These are phyloP conservation scores for Ampelocalamus luodianensis DNA, from an alignment of 176 grass and related monocot species.

Conservation along the genomic window DNA sequence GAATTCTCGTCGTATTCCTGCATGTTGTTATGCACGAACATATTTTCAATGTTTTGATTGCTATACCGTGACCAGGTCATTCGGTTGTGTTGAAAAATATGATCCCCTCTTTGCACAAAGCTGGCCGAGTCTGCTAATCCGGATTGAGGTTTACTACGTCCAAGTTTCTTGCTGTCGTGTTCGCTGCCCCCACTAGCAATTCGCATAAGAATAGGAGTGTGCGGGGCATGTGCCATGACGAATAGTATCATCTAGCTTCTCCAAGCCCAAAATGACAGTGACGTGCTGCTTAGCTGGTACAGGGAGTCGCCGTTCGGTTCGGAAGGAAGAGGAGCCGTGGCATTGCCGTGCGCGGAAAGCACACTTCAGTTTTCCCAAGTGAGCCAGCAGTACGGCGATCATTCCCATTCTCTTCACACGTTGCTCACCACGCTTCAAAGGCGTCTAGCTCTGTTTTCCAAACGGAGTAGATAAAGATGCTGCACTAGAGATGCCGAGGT, in stretches of 20 bases:
- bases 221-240: not conserved
- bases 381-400: not conserved
- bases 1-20: conserved; percentile 27
- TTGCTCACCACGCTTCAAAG: not conserved
- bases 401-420: not conserved
- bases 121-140: not conserved
- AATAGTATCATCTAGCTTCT: not conserved
- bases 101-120: not conserved
- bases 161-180: not conserved
- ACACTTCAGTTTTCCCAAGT: not conserved
- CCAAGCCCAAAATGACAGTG: not conserved
- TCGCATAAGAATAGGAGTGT: not conserved
- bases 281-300: conserved; percentile 38
- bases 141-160: not conserved
- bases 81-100: not conserved
- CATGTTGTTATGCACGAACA: not conserved
- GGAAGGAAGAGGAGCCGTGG: not conserved
- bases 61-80: not conserved
- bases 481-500: conserved; percentile 12
- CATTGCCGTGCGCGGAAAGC: conserved; percentile 40
- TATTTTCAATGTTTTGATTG: not conserved
- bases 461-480: not conserved
- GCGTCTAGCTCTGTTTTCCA: not conserved
- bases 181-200: not conserved
- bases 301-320: conserved; percentile 27